A percentile compares a stretch with the other conserved stretches of the same genome.
Evolutionary conservation across 2,329 filamentous ascomycete genomes (phyloP).

Genomic region (Curvularia sp.): DNA sequence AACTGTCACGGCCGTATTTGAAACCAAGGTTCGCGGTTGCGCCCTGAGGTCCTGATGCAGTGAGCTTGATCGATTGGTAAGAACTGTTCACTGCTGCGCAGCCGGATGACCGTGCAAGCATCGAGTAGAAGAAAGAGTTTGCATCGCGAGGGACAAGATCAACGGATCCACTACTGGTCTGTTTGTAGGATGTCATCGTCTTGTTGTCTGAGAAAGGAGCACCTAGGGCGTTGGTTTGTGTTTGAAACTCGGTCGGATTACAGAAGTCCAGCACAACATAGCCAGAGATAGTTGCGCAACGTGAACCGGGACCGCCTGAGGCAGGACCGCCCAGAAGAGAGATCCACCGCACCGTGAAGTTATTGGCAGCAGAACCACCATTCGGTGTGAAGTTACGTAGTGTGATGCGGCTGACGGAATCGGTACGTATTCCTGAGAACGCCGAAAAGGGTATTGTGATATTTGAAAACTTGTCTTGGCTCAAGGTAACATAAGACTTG

Average conservation of each 20-base stretch:
- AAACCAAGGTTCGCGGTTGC: conserved; percentile 11
- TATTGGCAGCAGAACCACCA: conserved; percentile 10
- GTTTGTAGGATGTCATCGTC: conserved; percentile 14
- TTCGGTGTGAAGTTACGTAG: conserved; percentile 15
- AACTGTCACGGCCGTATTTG: conserved; percentile 10
- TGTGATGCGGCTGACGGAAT: conserved; percentile 12
- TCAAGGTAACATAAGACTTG: conserved; percentile 8
- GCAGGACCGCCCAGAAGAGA: conserved; percentile 13
- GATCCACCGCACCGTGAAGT: conserved; percentile 14
- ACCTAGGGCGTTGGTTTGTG: conserved; percentile 13
- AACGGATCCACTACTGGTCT: conserved; percentile 4
- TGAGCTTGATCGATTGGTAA: conserved; percentile 12
- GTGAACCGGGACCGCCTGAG: background rate
- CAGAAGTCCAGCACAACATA: conserved; percentile 17
- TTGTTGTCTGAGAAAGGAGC: conserved; percentile 10
- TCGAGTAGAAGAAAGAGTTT: conserved; percentile 6
- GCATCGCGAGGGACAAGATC: conserved; percentile 14
- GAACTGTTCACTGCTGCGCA: conserved; percentile 14
- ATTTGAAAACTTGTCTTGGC: conserved; percentile 14
- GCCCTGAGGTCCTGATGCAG: conserved; percentile 10
- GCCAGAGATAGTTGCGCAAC: conserved; percentile 9
- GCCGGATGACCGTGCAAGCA: conserved; percentile 5
- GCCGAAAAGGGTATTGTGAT: conserved; percentile 15
- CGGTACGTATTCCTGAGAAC: conserved; percentile 10
- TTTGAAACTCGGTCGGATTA: conserved; percentile 9